phyloP scores from a whole-genome alignment of 2,329 filamentous ascomycete species.

The Curvularia lunata region DNA sequence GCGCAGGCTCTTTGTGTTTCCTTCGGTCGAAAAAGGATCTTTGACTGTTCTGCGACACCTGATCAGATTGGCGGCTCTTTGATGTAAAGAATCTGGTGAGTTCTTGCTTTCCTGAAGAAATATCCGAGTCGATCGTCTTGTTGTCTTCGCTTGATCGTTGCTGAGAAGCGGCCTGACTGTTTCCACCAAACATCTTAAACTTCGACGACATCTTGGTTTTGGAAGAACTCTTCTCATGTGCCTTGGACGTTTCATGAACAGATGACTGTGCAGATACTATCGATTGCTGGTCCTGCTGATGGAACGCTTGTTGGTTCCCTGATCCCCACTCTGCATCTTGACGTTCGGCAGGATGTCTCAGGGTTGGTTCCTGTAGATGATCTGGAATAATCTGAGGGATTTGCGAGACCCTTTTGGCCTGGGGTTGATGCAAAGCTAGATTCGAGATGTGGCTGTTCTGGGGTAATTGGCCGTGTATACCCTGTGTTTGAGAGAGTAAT shows the following conservation, averaged over 20 bases:
- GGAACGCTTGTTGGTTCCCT: slow-evolving; percentile 39
- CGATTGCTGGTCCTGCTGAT: slow-evolving; percentile 41
- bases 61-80: slow-evolving; percentile 33
- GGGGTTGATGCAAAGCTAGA: slow-evolving; percentile 18
- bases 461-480: slow-evolving; percentile 8
- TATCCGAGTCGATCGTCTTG: slow-evolving; percentile 2
- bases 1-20: slow-evolving; percentile 30
- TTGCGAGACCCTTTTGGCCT: slow-evolving; percentile 19
- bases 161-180: slow-evolving; percentile 25
- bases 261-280: slow-evolving; percentile 44
- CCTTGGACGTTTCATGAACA: slow-evolving; percentile 28
- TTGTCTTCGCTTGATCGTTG: slow-evolving; percentile 11
- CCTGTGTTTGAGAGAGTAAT: slow-evolving; percentile 11
- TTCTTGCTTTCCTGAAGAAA: slow-evolving; percentile 18
- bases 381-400: slow-evolving; percentile 18
- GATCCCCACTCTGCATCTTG: slow-evolving; percentile 22
- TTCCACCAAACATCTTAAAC: slow-evolving; percentile 53
- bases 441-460: slow-evolving; percentile 14
- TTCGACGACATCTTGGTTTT: slow-evolving; percentile 47
- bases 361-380: slow-evolving; percentile 15
- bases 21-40: slow-evolving; percentile 39
- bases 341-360: slow-evolving; percentile 23
- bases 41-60: slow-evolving; percentile 40
- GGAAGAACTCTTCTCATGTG: slow-evolving; percentile 33
- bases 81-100: slow-evolving; percentile 20